These are phyloP conservation scores for Rhodomyrtus psidioides DNA, from an alignment of 441 rosid genomes.

Conservation along the genomic window DNA sequence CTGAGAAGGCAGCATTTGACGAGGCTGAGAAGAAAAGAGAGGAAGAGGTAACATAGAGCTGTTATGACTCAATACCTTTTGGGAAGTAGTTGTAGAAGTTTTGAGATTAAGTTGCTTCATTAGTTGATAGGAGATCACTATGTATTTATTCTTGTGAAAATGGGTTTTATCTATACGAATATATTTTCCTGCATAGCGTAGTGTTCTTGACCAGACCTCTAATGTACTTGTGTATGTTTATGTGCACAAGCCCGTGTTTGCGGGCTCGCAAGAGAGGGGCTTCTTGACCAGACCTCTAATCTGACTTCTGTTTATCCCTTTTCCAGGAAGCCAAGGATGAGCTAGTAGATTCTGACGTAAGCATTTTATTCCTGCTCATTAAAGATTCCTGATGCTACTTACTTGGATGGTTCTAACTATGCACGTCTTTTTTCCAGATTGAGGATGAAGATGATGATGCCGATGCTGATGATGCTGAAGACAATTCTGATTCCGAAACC, in stretches of 20 bases:
- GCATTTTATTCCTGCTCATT: not conserved
- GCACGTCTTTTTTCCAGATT: slow-evolving; percentile 20
- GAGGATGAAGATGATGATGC: slow-evolving; percentile 54
- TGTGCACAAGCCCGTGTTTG: no score
- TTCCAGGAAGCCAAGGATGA: slow-evolving; percentile 64
- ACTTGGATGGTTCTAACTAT: not conserved
- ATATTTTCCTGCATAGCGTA: not conserved
- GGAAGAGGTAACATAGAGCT: slow-evolving; percentile 54
- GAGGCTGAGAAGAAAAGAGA: slow-evolving; percentile 80
- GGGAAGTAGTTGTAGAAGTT: not conserved
- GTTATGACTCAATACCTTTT: not conserved
- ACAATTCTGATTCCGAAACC: slow-evolving; percentile 26
- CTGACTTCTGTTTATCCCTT: not conserved
- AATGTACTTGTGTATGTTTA: not conserved
- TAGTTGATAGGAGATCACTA: not conserved
- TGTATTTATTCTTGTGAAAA: not conserved
- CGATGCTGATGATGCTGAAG: slow-evolving; percentile 25
- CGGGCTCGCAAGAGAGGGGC: no score
- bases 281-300: no score
- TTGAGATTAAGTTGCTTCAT: not conserved
- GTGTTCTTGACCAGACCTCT: not conserved
- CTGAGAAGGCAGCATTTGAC: slow-evolving; percentile 86
- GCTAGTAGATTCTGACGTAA: slow-evolving; percentile 62
- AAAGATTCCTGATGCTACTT: not conserved
- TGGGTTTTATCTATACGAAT: not conserved